Evolutionary conservation across 371 early-diverging fungal species (phyloP), one percentile per base, ranked within the genome.

Genomic region (Rozella allomycis): DNA sequence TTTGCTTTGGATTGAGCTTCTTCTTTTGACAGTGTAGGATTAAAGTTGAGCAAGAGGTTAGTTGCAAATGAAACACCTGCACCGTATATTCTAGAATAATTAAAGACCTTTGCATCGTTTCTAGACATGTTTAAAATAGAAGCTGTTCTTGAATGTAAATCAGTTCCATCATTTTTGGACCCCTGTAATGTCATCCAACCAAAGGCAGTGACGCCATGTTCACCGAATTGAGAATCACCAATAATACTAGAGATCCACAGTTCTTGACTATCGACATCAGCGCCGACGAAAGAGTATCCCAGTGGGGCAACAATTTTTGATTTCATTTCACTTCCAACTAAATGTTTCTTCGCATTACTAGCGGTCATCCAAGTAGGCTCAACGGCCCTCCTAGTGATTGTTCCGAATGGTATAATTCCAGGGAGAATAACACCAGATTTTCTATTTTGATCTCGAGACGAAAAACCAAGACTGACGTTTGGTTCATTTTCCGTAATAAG

Each of bases 131-230:
- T 79, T 31, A 88, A 38, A 35, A 94, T 83, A 18, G 46, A 47
- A 1, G 86, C 96, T 0, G 96, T 85, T 33, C 69, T 73, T 1
- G 90, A 85, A 42, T 94, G 96, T 39, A 90, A 39, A 58, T 94
- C 96, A 0, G 91, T 87, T 1, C 76, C 78, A 12, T 68, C 73
- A 0, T 71, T 41, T 50, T 91, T 94, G 0, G 73, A 69, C 0
- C 96, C 96, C 51, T 91, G 86, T 31, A 94, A 45, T 2, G 86
- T 87, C 93, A 91, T 90, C 75, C 85, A 94, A 1, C 96, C 90
- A 11, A 94, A 49, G 0, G 93, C 85, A 0, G 88, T 80, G 0
- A 78, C 76, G 4, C 96, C 96, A 43, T 87, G 88, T 42, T 74
- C 67, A 8, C 78, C 66, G 45, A 94, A 83, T 53, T 88, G 87